These are phyloP conservation scores for Cardamine resedifolia DNA, from an alignment of 345 rosid genomes.

Conservation along the genomic window DNA sequence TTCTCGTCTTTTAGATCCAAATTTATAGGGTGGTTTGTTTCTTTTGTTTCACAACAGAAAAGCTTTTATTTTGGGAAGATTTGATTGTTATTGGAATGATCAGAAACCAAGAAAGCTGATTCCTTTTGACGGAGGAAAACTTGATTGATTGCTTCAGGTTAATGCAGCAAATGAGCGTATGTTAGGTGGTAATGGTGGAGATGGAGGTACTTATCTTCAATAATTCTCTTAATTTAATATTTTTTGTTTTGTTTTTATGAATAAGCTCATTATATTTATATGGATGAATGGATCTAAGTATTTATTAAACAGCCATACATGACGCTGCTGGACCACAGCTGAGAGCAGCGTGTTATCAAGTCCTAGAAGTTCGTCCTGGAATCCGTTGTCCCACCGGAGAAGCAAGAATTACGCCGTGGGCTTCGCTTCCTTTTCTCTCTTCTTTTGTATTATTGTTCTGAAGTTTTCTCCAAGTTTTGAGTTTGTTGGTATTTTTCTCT, in stretches of 20 bases:
- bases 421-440: neutral
- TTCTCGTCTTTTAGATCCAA: neutral
- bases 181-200: conserved; percentile 94
- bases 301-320: conserved; percentile 35
- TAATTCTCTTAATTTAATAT: neutral
- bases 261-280: neutral
- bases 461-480: neutral
- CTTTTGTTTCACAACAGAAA: neutral
- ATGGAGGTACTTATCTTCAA: conserved; percentile 59
- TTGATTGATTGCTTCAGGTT: conserved; percentile 44
- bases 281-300: conserved; percentile 4
- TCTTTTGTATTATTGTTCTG: neutral
- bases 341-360: conserved; percentile 57
- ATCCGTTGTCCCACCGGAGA: conserved; percentile 84
- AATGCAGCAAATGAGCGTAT: conserved; percentile 82
- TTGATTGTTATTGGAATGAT: too few relatives aligned
- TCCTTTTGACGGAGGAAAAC: neutral
- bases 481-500: conserved; percentile 11
- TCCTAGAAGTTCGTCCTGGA: conserved; percentile 63
- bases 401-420: conserved; percentile 81
- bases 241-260: neutral
- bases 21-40: neutral
- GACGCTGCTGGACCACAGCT: conserved; percentile 79
- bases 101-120: too few relatives aligned
- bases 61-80: too few relatives aligned